Conservation (phyloP, 495 filamentous ascomycete genomes). For the Lasiosphaeria hispida region DNA sequence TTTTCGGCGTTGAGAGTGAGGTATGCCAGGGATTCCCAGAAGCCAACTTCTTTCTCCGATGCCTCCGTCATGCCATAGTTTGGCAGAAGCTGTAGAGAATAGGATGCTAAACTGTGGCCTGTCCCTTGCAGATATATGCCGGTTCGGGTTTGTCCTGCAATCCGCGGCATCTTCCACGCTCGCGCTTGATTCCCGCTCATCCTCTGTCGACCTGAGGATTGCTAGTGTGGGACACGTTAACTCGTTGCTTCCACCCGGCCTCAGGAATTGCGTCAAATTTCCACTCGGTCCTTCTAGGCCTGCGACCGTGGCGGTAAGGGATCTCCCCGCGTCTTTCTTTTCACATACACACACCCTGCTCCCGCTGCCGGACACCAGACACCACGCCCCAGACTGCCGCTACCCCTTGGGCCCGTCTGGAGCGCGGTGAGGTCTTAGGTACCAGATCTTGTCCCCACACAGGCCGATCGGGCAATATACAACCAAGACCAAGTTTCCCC, state of each 20-base stretch:
- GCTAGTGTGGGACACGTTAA: conserved; percentile 68
- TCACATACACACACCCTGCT: not conserved
- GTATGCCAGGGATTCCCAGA: conserved; percentile 21
- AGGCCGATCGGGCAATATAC: conserved; percentile 18
- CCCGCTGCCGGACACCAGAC: not conserved
- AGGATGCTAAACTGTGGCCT: conserved; percentile 31
- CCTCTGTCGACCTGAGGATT: conserved; percentile 38
- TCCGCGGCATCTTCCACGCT: conserved; percentile 56
- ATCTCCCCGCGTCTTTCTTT: conserved; percentile 34
- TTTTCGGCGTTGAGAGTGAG: conserved; percentile 36
- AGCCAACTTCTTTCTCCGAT: conserved; percentile 14
- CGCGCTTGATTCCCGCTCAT: conserved; percentile 30
- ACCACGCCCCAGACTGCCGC: conserved; percentile 7
- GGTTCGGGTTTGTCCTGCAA: conserved; percentile 34
- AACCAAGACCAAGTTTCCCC: not conserved
- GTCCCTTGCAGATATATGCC: conserved; percentile 47
- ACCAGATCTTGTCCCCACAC: conserved; percentile 19
- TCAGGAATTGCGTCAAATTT: conserved; percentile 50
- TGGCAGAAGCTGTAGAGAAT: not conserved
- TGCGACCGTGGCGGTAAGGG: conserved; percentile 67
- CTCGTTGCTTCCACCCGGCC: conserved; percentile 63
- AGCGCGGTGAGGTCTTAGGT: conserved; percentile 14
- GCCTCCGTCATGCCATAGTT: conserved; percentile 26
- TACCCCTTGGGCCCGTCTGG: conserved; percentile 15
- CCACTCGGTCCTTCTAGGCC: conserved; percentile 45